Percentiles rank a stretch among this genome's conserved stretches.
Evolutionary conservation across 176 grass and related monocot species (phyloP).

Genomic region (Carex myosuroides): DNA sequence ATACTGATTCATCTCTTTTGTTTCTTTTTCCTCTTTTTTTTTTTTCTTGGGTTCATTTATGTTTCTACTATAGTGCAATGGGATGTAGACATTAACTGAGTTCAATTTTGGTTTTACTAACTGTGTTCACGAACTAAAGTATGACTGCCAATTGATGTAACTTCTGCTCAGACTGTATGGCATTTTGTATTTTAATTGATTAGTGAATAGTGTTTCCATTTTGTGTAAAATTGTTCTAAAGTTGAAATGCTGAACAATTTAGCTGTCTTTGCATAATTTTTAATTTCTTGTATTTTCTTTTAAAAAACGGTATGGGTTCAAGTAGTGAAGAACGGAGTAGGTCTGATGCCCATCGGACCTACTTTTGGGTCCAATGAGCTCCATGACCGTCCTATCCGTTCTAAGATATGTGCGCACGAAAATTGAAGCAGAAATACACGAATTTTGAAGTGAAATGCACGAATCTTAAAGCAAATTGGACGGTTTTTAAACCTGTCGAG

Average conservation of each 20-base stretch:
- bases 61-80: conserved; percentile 9
- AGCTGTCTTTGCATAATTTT: neutral
- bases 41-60: neutral
- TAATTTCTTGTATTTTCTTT: neutral
- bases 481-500: too few relatives aligned
- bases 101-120: conserved; percentile 27
- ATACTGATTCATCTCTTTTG: conserved; percentile 28
- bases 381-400: too few relatives aligned
- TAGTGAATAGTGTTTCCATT: neutral
- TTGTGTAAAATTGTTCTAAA: neutral
- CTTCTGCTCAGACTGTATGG: neutral
- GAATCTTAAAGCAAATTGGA: too few relatives aligned
- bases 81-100: conserved; percentile 16
- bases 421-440: too few relatives aligned
- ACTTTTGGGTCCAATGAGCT: too few relatives aligned
- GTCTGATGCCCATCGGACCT: too few relatives aligned
- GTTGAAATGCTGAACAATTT: neutral
- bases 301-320: neutral
- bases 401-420: too few relatives aligned
- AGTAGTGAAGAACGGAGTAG: too few relatives aligned
- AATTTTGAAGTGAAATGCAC: too few relatives aligned
- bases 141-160: neutral
- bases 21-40: neutral
- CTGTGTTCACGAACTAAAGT: neutral
- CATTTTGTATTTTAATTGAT: neutral